Percentiles rank a stretch among this genome's conserved stretches.
Conservation (phyloP, 78 protist species). For the Chrysochromulina tobinii region DNA sequence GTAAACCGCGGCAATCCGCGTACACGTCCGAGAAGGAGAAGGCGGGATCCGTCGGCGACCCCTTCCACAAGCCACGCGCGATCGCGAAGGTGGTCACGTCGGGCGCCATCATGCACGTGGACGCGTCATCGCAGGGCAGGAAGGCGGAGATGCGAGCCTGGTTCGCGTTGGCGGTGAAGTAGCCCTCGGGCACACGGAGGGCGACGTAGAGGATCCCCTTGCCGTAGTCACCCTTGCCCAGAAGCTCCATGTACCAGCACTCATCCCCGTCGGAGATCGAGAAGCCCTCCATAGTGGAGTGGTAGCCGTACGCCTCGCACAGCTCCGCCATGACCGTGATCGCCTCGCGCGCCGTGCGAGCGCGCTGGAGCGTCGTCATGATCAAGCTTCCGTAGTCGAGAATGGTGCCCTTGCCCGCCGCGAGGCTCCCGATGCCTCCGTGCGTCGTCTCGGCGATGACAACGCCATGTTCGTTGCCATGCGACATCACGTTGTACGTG, state of each 20-base stretch:
- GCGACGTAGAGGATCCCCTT: conserved; percentile 52
- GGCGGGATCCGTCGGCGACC: too few species aligned
- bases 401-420: neutral
- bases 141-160: conserved; percentile 43
- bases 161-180: conserved; percentile 49
- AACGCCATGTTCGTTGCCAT: conserved; percentile 38
- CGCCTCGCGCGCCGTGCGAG: conserved; percentile 48
- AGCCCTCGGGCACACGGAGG: conserved; percentile 44
- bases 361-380: conserved; percentile 29
- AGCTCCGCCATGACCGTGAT: conserved; percentile 25
- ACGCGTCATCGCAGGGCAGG: neutral
- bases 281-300: conserved; percentile 47
- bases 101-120: too few species aligned
- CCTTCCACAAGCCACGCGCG: too few species aligned
- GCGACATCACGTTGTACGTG: conserved; percentile 47
- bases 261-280: conserved; percentile 47
- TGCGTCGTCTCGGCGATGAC: conserved; percentile 50
- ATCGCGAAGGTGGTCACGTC: too few species aligned
- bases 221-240: conserved; percentile 47
- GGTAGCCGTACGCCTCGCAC: conserved; percentile 36
- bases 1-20: too few species aligned
- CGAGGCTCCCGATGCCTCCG: conserved; percentile 14
- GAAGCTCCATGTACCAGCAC: conserved; percentile 46
- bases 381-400: conserved; percentile 54
- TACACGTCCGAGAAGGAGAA: conserved; percentile 48